Conservation (phyloP, 768 basidiomycete species). For the Tulasnella sp. region DNA sequence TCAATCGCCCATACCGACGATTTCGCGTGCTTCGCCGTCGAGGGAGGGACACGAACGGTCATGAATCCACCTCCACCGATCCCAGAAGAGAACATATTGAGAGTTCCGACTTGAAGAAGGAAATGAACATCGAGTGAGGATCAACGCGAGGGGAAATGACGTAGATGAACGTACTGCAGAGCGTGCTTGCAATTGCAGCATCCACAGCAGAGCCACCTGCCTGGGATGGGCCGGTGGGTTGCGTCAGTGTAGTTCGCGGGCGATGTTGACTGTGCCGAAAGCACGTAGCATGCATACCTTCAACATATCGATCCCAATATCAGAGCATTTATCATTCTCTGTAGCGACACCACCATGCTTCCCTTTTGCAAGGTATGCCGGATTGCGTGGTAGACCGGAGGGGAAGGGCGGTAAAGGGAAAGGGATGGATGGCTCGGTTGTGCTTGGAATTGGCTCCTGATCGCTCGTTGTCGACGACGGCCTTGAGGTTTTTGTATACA, state of each 20-base stretch:
- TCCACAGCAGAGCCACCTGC: constrained; percentile 89
- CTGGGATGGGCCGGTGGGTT: no score
- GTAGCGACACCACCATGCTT: constrained; percentile 77
- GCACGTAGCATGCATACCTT: no score
- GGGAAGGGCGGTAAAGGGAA: constrained; percentile 6
- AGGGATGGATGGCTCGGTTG: not conserved
- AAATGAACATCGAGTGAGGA: constrained; percentile 38
- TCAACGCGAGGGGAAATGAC: not conserved
- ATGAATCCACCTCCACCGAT: constrained; percentile 87
- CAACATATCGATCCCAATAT: constrained; percentile 67
- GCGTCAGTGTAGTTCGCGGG: not conserved
- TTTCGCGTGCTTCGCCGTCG: constrained; percentile 28
- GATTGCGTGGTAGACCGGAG: constrained; percentile 33
- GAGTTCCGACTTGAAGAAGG: constrained; percentile 29
- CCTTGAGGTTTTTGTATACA: not conserved
- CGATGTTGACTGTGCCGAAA: not conserved
- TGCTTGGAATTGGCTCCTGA: not conserved
- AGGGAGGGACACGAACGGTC: constrained; percentile 61
- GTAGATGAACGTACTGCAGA: constrained; percentile 40
- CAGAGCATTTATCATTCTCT: constrained; percentile 77
- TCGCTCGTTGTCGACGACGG: constrained; percentile 1
- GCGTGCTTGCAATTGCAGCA: constrained; percentile 63
- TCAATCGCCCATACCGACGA: constrained; percentile 69
- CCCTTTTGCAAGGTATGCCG: constrained; percentile 50
- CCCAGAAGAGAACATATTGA: constrained; percentile 79